Evolutionary conservation across 2,329 filamentous ascomycete species (phyloP).

Genomic region (Trichophyton rubrum): DNA sequence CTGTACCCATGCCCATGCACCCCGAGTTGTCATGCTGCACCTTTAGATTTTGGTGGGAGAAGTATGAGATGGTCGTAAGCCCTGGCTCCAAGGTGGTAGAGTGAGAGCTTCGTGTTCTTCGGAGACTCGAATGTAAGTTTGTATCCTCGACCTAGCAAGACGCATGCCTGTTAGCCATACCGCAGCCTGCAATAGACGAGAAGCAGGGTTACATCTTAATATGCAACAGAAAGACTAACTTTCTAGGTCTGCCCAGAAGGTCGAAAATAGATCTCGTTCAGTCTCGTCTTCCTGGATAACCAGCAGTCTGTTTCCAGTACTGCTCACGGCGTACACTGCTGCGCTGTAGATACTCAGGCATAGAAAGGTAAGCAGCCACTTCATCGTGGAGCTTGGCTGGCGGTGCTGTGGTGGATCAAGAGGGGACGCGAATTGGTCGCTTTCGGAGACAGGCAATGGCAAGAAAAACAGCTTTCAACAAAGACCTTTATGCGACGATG

Average conservation of each 20-base stretch:
- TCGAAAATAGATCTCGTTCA: slow-evolving; percentile 71
- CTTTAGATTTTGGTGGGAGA: slow-evolving; percentile 82
- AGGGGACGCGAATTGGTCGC: slow-evolving; percentile 10
- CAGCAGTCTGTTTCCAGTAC: slow-evolving; percentile 64
- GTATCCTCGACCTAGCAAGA: slow-evolving; percentile 61
- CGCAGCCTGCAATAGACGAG: background rate
- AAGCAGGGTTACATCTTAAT: background rate
- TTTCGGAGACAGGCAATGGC: slow-evolving; percentile 1
- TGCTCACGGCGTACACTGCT: slow-evolving; percentile 57
- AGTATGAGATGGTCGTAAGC: slow-evolving; percentile 84
- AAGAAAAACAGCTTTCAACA: slow-evolving; percentile 7
- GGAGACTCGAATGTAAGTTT: slow-evolving; percentile 69
- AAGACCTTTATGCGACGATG: background rate
- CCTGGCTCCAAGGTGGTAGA: slow-evolving; percentile 79
- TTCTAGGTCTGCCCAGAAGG: slow-evolving; percentile 48
- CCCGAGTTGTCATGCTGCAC: slow-evolving; percentile 30
- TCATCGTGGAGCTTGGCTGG: slow-evolving; percentile 44
- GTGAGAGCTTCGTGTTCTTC: slow-evolving; percentile 60
- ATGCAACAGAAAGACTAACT: slow-evolving; percentile 20
- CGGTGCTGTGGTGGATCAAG: slow-evolving; percentile 22
- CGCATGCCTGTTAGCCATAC: slow-evolving; percentile 11
- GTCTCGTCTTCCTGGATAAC: slow-evolving; percentile 72
- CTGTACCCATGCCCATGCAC: background rate
- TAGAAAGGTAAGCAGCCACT: slow-evolving; percentile 59
- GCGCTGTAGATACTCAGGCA: slow-evolving; percentile 46